Evolutionary conservation across 495 filamentous ascomycete species (phyloP).

Genomic region (Penicillium silybi): DNA sequence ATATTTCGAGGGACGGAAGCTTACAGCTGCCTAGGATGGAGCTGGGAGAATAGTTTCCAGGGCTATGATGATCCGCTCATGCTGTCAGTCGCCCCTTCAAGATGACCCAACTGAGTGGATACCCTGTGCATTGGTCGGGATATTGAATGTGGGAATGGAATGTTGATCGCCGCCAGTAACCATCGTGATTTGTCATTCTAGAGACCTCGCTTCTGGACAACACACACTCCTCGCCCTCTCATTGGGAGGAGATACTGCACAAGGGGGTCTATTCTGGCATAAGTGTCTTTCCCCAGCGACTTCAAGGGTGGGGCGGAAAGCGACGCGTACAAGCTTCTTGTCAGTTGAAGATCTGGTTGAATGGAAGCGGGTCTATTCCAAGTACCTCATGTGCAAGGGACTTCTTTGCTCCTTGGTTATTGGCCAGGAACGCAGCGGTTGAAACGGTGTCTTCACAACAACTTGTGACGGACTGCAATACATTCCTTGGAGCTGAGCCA

Average conservation of each 20-base stretch:
- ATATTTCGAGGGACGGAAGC: neutral
- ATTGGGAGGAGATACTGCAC: neutral
- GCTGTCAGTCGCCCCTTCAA: neutral
- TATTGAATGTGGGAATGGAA: conserved; percentile 8
- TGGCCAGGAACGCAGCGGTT: neutral
- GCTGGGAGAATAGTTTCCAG: neutral
- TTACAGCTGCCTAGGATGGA: neutral
- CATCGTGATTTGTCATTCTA: neutral
- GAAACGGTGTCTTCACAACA: neutral
- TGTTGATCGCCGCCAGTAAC: conserved; percentile 11
- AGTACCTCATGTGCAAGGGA: neutral
- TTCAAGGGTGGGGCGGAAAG: neutral
- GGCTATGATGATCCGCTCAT: neutral
- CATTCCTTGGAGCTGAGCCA: neutral
- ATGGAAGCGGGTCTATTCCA: neutral
- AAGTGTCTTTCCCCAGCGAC: neutral
- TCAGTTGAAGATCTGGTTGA: neutral
- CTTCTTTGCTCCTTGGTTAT: neutral
- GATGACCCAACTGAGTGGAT: neutral
- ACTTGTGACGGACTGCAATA: neutral
- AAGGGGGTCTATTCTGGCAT: neutral
- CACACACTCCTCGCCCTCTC: neutral
- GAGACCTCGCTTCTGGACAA: neutral
- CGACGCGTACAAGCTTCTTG: neutral
- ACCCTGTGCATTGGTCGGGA: neutral